Base-by-base conservation (phyloP, 179 eudicot genomes). In the Silene coronaria region DNA sequence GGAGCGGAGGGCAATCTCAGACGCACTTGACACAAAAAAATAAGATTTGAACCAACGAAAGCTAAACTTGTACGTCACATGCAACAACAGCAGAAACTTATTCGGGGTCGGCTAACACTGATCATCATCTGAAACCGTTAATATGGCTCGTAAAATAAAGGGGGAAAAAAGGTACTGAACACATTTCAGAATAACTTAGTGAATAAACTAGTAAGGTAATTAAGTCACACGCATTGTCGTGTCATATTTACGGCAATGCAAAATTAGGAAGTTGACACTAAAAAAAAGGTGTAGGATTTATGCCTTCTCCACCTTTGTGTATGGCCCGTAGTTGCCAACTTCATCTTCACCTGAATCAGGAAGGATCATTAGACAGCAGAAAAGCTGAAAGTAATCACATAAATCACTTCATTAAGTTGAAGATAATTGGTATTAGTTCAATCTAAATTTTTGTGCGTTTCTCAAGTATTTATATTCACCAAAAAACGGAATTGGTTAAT, bases 341-440 rank as follows among this genome's bases (percentile, higher is more conserved):
- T 94, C 91, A 81, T 86, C 82, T 82, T 94, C 74, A 94, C 95
- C 97, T 95, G 95, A 80, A 80, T 53, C 22, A 42, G 36, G 75
- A 80, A 53, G 67, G 59, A 45, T 80, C 57, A 73, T 91, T 58
- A 87, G 78, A 72, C 59, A 13, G 28, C 26, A 61, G 60, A 3
- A 32, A 45, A 46, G 63, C 32, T 64, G 42, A 71, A 19, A 53
- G 34, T 5, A 34, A 24, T 34, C 64, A 38, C 28, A 42, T 3
- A 24, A 77, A 36, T 60, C 28, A 67, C 14, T 45, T 64, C 73
- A 69, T 13, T n/a, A 7, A 26, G 10, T 42, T 42, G 48, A 10
- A 0, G 48, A 42, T 42, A 42, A 42, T 6, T 27, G 32, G 36
- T 23, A 64, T 13, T 64, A 27, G 11, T 36, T 16, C 68, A 42